Percentiles rank a stretch among this genome's conserved stretches.
Conservation (phyloP, 495 filamentous ascomycete genomes). For the Cenococcum geophilum region DNA sequence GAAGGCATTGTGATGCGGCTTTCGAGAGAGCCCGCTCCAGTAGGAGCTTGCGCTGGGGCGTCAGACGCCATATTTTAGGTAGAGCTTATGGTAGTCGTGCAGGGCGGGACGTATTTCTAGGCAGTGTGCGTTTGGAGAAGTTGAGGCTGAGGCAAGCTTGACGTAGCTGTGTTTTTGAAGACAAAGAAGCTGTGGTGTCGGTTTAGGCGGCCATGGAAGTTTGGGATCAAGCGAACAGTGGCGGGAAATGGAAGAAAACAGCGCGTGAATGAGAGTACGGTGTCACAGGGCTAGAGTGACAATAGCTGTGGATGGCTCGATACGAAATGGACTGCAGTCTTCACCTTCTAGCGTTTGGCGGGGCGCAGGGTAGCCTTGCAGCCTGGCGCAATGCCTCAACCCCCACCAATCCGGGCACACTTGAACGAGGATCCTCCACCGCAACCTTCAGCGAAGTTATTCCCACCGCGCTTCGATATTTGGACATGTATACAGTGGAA, state of each 20-base stretch:
- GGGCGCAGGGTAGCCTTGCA: background rate
- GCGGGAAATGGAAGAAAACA: background rate
- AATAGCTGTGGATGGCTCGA: background rate
- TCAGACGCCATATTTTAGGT: background rate
- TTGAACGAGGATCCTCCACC: background rate
- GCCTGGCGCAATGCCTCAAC: background rate
- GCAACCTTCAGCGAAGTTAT: background rate
- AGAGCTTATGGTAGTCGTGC: no score
- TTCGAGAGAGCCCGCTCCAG: background rate
- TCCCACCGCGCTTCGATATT: background rate
- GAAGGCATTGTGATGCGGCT: slow-evolving; percentile 14
- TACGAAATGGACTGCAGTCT: no score
- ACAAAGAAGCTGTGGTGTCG: background rate
- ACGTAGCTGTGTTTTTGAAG: background rate
- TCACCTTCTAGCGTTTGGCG: background rate
- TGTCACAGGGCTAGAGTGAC: background rate
- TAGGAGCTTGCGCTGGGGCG: background rate
- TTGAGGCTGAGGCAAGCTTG: background rate
- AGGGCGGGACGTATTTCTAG: no score
- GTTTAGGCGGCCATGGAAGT: background rate
- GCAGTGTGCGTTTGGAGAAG: background rate
- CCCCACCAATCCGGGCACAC: background rate
- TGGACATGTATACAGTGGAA: slow-evolving; percentile 1
- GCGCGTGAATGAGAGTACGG: background rate
- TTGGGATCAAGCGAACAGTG: background rate